Base-by-base conservation (phyloP, 2,329 filamentous ascomycete genomes). In the Pezicula carpinea region DNA sequence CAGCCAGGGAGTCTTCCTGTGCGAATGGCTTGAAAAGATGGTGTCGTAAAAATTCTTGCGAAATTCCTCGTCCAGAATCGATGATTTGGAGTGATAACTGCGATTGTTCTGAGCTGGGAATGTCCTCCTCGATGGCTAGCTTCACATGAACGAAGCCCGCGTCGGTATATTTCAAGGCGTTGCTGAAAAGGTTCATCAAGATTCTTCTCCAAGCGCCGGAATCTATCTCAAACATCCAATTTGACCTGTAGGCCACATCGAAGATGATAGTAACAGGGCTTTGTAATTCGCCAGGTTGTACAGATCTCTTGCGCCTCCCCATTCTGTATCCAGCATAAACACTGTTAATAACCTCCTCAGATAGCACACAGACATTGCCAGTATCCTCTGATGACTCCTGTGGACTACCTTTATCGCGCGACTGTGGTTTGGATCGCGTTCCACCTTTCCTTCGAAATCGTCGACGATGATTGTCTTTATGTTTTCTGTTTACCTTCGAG, bases 21-120 rank as follows among this genome's bases (percentile, higher is more conserved):
- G 72, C 67, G 51, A 85, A 85, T 0, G 81, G 79, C 0, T 76
- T 77, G 55, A 80, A 86, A 0, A 85, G 64, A 14, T 75, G 73
- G 13, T 76, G 75, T 15, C 76, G 72, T 44, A 83, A 66, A 53
- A 81, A 86, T 17, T 83, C 76, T 31, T 76, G 70, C 0, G 75
- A 78, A 51, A 86, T 86, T 10, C 82, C 83, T 50, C 77, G 76
- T 1, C 83, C 83, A 2, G 80, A 82, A 59, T 87, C 82, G 0
- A 71, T 69, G 6, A 85, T 74, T 0, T 69, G 76, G 19, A 79
- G 56, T 5, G 63, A 21, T 2, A 65, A 34, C 10, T 48, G 18
- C 14, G 44, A 45, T 14, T 51, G 53, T 7, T 39, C 52, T 17
- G 44, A 43, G 17, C 47, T 50, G 14, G 49, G n/a, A 3, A 50